These are phyloP conservation scores for Yarrowia sp. DNA, from an alignment of 805 yeast genomes.

Conservation along the genomic window DNA sequence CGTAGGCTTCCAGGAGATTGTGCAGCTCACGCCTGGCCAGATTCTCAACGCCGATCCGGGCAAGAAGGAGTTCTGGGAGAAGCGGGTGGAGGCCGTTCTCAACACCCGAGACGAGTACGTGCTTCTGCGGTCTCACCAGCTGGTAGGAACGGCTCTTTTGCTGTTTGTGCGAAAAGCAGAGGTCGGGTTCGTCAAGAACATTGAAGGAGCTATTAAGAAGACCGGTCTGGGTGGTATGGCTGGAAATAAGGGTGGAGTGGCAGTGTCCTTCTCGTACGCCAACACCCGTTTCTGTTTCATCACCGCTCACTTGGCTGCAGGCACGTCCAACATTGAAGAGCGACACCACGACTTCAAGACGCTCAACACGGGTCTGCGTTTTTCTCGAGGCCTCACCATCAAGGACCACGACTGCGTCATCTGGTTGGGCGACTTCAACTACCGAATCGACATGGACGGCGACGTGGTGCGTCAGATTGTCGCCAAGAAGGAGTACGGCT, in stretches of 20 bases:
- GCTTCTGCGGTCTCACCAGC: constrained; percentile 80
- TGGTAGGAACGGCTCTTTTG: constrained; percentile 86
- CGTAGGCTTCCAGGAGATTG: constrained; percentile 93
- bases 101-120: constrained; percentile 65
- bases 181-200: constrained; percentile 70
- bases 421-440: constrained; percentile 96
- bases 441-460: constrained; percentile 72
- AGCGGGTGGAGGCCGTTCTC: constrained; percentile 65
- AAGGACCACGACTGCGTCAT: constrained; percentile 84
- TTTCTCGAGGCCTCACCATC: constrained; percentile 76
- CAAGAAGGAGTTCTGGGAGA: constrained; percentile 80
- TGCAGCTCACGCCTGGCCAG: constrained; percentile 90
- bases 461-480: constrained; percentile 73
- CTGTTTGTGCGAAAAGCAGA: constrained; percentile 71
- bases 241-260: constrained; percentile 97
- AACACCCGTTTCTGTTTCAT: constrained; percentile 81
- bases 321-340: constrained; percentile 79
- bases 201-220: constrained; percentile 92
- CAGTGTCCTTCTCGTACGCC: constrained; percentile 84
- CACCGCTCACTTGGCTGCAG: constrained; percentile 95
- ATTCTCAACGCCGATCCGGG: constrained; percentile 85
- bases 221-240: constrained; percentile 97
- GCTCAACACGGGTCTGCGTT: constrained; percentile 75
- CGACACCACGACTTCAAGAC: constrained; percentile 84
- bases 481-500: constrained; percentile 54